Conservation (phyloP, 1,139 yeast species). For the Kluyveromyces marxianus region DNA sequence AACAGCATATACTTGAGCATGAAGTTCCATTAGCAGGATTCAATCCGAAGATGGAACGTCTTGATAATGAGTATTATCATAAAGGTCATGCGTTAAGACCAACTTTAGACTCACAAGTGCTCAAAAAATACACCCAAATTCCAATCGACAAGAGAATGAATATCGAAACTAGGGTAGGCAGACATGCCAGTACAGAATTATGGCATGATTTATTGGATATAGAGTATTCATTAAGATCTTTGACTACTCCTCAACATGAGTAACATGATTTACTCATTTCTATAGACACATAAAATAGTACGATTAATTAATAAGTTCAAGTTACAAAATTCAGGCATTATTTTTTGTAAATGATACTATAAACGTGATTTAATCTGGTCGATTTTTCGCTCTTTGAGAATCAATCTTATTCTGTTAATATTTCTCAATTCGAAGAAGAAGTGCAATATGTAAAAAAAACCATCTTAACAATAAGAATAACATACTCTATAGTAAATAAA, state of each 20-base stretch:
- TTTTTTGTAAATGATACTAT: too few relatives aligned
- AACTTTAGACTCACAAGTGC: conserved; percentile 52
- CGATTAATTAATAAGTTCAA: too few relatives aligned
- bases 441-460: too few relatives aligned
- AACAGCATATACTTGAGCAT: conserved; percentile 73
- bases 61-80: conserved; percentile 37
- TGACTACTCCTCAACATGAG: conserved; percentile 7
- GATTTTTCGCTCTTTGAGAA: too few relatives aligned
- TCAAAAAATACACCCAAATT: conserved; percentile 45
- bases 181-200: conserved; percentile 48
- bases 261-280: neutral
- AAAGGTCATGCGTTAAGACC: conserved; percentile 37
- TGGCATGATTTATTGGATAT: conserved; percentile 63
- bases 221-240: conserved; percentile 31
- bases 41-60: conserved; percentile 67
- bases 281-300: too few relatives aligned
- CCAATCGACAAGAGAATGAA: conserved; percentile 50
- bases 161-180: conserved; percentile 50
- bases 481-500: too few relatives aligned
- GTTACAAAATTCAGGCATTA: too few relatives aligned
- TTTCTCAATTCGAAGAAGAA: too few relatives aligned
- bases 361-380: too few relatives aligned
- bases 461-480: too few relatives aligned
- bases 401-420: too few relatives aligned
- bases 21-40: conserved; percentile 63